Evolutionary conservation across 2,329 filamentous ascomycete species (phyloP).

Genomic region (Herpomyces periplanetae): DNA sequence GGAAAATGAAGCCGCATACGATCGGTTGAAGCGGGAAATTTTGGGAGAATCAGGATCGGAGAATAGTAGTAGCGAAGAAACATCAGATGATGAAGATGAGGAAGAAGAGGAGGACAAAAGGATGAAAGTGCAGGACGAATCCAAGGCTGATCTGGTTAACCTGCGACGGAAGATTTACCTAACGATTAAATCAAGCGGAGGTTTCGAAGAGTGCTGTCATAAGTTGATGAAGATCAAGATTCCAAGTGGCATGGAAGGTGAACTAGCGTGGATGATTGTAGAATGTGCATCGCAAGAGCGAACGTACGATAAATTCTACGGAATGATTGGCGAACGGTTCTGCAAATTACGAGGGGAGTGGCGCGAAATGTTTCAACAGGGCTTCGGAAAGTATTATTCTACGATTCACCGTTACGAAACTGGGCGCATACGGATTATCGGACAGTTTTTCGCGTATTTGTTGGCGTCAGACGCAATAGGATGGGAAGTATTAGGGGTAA

Average conservation of each 20-base stretch:
- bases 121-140: conserved; percentile 89
- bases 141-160: conserved; percentile 76
- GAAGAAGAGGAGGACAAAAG: conserved; percentile 39
- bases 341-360: conserved; percentile 82
- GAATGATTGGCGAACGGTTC: conserved; percentile 68
- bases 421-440: conserved; percentile 72
- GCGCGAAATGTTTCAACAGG: conserved; percentile 62
- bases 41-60: conserved; percentile 25
- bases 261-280: conserved; percentile 81
- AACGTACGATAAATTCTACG: conserved; percentile 91
- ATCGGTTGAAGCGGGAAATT: conserved; percentile 64
- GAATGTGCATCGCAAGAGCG: conserved; percentile 88
- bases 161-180: conserved; percentile 76
- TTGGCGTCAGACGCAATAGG: conserved; percentile 55
- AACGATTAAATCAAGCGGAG: conserved; percentile 82
- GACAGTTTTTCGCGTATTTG: conserved; percentile 69
- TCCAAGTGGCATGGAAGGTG: conserved; percentile 45
- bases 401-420: conserved; percentile 93
- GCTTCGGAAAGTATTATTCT: conserved; percentile 73
- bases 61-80: conserved; percentile 21
- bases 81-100: conserved; percentile 24
- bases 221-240: conserved; percentile 67
- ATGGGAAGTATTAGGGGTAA: conserved; percentile 51
- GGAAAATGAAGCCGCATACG: conserved; percentile 60
- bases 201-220: conserved; percentile 84